A percentile compares a stretch with the other conserved stretches of the same genome.
Evolutionary conservation across 2,329 filamentous ascomycete species (phyloP).

Genomic region (Ilyonectria destructans): DNA sequence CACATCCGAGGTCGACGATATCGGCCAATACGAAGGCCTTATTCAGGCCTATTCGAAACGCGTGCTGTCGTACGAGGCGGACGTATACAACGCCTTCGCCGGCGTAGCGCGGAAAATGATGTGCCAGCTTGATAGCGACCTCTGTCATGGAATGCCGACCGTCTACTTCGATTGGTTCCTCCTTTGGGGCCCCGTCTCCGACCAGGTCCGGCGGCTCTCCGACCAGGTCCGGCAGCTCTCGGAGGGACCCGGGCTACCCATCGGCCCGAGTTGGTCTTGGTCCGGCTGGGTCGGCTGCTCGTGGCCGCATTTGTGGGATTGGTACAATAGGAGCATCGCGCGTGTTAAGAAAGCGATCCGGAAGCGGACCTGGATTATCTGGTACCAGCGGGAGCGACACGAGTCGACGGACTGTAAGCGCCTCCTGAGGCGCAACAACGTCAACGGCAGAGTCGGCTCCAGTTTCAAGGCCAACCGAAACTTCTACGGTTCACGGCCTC

Average conservation of each 20-base stretch:
- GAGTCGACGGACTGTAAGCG: not conserved
- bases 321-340: not conserved
- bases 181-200: not conserved
- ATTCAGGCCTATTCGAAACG: not conserved
- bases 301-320: not conserved
- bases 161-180: not conserved
- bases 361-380: not conserved
- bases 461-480: not conserved
- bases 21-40: not conserved
- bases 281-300: not conserved
- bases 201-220: not conserved
- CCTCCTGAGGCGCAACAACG: not conserved
- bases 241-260: not conserved
- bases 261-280: not conserved
- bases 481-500: not conserved
- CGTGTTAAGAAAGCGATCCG: not conserved
- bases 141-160: not conserved
- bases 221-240: not conserved
- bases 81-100: not conserved
- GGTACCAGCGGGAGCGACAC: not conserved
- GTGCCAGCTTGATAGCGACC: not conserved
- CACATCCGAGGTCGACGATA: not conserved
- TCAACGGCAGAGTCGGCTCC: not conserved
- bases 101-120: not conserved
- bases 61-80: not conserved